Evolutionary conservation across 1,139 yeast species (phyloP), one percentile per base, ranked within the genome.

Genomic region (Candida mesenterica): DNA sequence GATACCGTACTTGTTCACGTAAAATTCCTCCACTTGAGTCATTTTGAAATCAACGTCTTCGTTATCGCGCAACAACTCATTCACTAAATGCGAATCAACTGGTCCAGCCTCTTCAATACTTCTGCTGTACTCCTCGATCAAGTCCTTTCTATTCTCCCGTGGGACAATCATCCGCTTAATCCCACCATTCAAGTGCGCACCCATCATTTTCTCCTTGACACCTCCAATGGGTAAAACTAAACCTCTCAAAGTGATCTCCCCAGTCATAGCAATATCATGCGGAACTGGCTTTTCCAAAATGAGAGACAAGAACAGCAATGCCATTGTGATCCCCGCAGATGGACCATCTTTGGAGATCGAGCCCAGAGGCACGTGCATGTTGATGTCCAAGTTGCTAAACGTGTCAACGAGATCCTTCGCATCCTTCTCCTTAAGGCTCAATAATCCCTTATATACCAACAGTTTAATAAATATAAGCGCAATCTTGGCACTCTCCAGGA

Each of bases 271-370:
- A 39, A 87, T 64, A 37, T 75, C 71, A 10, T 75, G 60, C 5
- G 85, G 81, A 9, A 88, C 84, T 0, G 89, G 82, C 41, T 71
- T 74, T 41, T 81, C 75, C 36, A 87, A 59, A 3, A 89, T 72
- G 39, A 86, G 65, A 0, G 96, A 87, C 30, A 89, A 62, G 37
- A 89, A 67, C 55, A 89, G 85, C 33, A 88, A 61, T 0, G 96
- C 84, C 79, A 89, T 87, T 3, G 97, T 87, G 29, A 87, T 79
- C 27, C 97, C 97, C 0, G 97, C 97, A 26, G 90, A 81, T 2
- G 97, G 97, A 0, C 97, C 97, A 56, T 89, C 97, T 60, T 89
- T 89, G 24, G 84, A 81, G 28, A 88, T 72, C 0, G 94, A 85
- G 0, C 96, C 96, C 67, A 83, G 82, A 1, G 96, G 96, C 28